Percentiles rank a stretch among this genome's conserved stretches.
phyloP scores from a whole-genome alignment of 2,329 filamentous ascomycete genomes.

The Cladophialophora chaetospira region DNA sequence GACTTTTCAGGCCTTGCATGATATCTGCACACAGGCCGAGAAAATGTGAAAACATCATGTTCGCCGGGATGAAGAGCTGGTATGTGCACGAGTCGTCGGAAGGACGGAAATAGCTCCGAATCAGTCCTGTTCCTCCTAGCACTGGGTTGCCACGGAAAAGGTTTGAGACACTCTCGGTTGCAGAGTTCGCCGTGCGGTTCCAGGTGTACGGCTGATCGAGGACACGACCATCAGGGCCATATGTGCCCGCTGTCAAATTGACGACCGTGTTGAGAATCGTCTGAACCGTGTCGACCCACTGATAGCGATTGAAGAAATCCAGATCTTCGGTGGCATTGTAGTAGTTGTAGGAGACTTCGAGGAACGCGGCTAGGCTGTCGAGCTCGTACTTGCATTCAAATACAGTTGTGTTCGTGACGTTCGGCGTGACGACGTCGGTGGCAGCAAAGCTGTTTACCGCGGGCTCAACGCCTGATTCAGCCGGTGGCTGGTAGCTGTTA shows the following conservation, averaged over 20 bases:
- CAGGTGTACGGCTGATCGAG: conserved; percentile 5
- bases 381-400: conserved; percentile 99
- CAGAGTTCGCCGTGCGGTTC: conserved; percentile 5
- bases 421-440: conserved; percentile 78
- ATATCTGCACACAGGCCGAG: conserved; percentile 3
- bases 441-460: conserved; percentile 69
- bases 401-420: conserved; percentile 78
- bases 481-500: conserved; percentile 95
- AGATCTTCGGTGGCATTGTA: conserved; percentile 74
- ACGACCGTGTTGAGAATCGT: neutral
- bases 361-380: conserved; percentile 89
- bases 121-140: conserved; percentile 76
- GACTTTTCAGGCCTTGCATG: neutral
- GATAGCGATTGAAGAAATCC: conserved; percentile 71
- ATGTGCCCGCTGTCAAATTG: conserved; percentile 54
- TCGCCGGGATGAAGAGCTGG: conserved; percentile 91
- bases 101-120: conserved; percentile 89
- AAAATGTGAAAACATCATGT: conserved; percentile 65
- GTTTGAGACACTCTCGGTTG: conserved; percentile 82
- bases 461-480: conserved; percentile 71
- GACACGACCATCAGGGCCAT: neutral
- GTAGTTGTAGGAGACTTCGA: conserved; percentile 83
- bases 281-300: conserved; percentile 65
- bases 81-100: conserved; percentile 94
- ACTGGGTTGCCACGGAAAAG: conserved; percentile 85